These are phyloP conservation scores for Infundibulicybe gibba DNA, from an alignment of 768 basidiomycete genomes.

Conservation along the genomic window DNA sequence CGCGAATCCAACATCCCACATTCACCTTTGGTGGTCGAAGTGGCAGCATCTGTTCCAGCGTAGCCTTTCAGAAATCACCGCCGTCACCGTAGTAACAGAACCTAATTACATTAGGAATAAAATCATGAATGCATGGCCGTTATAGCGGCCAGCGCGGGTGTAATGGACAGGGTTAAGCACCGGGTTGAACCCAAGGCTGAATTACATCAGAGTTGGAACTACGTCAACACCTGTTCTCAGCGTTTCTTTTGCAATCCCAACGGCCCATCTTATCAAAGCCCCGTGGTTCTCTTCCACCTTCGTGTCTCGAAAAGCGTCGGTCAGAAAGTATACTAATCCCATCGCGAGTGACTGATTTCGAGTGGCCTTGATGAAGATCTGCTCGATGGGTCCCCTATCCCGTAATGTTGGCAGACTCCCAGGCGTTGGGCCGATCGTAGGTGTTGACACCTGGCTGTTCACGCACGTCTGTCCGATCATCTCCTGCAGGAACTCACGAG, in stretches of 20 bases:
- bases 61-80: conserved; percentile 57
- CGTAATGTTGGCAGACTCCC: conserved; percentile 37
- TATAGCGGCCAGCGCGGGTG: too few species aligned
- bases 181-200: too few species aligned
- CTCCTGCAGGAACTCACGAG: conserved; percentile 63
- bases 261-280: conserved; percentile 64
- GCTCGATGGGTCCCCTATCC: conserved; percentile 64
- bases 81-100: neutral
- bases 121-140: too few species aligned
- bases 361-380: conserved; percentile 74
- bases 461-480: conserved; percentile 70
- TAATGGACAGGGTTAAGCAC: too few species aligned
- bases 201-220: conserved; percentile 25
- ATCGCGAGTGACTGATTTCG: conserved; percentile 63
- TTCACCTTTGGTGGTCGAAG: conserved; percentile 77
- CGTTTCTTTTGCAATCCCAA: conserved; percentile 64
- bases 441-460: conserved; percentile 71
- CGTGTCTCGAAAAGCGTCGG: conserved; percentile 31
- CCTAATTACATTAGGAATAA: neutral
- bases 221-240: conserved; percentile 62
- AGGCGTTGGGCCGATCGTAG: conserved; percentile 41
- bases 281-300: conserved; percentile 26
- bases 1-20: conserved; percentile 65
- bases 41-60: conserved; percentile 66
- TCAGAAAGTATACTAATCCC: conserved; percentile 74